A percentile compares a stretch with the other conserved stretches of the same genome.
phyloP scores from a whole-genome alignment of 371 early-diverging fungal species.

The Rhizomucor pusillus region DNA sequence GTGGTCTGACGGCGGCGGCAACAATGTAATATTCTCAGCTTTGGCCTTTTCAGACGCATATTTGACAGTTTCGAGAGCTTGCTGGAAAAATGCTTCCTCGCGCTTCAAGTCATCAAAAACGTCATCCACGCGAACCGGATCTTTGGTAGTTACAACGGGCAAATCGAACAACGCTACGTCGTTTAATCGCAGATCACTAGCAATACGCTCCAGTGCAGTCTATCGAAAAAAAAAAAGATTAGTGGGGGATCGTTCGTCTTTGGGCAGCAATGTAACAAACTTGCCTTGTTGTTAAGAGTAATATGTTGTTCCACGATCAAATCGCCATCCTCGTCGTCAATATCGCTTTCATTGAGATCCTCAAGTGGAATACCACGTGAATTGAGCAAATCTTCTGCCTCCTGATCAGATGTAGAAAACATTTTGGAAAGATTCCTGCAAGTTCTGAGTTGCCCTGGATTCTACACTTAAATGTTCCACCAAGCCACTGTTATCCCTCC shows the following conservation, averaged over 20 bases:
- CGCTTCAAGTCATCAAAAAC: slow-evolving; percentile 85
- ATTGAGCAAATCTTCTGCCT: background rate
- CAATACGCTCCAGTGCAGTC: slow-evolving; percentile 61
- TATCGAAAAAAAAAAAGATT: slow-evolving; percentile 12
- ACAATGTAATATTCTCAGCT: slow-evolving; percentile 70
- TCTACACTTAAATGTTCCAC: no score
- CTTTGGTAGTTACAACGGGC: slow-evolving; percentile 65
- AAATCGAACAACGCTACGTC: slow-evolving; percentile 82
- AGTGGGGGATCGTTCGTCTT: no score
- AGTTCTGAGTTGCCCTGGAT: background rate
- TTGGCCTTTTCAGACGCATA: slow-evolving; percentile 57
- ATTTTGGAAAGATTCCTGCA: background rate
- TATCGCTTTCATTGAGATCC: slow-evolving; percentile 30
- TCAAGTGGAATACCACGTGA: slow-evolving; percentile 21
- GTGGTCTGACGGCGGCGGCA: slow-evolving; percentile 76
- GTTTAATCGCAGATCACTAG: slow-evolving; percentile 65
- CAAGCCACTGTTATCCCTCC: no score
- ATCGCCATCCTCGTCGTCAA: slow-evolving; percentile 55
- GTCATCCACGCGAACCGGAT: slow-evolving; percentile 61
- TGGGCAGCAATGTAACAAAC: no score
- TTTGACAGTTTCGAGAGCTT: slow-evolving; percentile 80
- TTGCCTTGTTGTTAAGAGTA: slow-evolving; percentile 72
- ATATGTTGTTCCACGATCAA: slow-evolving; percentile 60
- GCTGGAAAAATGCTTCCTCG: slow-evolving; percentile 86
- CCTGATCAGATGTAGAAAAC: no score